Evolutionary conservation across 495 filamentous ascomycete genomes (phyloP).

Genomic region (Hamigera avellanea): DNA sequence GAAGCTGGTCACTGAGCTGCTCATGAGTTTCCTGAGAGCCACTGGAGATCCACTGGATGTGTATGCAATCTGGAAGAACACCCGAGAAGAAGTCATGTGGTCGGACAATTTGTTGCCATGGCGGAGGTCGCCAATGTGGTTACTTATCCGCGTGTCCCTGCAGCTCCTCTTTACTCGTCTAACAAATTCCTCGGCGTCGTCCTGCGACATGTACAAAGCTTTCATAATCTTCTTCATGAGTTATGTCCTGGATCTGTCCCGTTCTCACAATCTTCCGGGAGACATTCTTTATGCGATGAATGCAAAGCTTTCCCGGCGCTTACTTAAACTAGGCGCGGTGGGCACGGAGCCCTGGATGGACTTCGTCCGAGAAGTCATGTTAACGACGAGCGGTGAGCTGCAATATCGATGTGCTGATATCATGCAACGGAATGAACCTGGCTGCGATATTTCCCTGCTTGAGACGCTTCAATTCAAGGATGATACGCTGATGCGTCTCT

Average conservation of each 20-base stretch:
- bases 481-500: too few relatives aligned
- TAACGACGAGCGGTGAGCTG: too few relatives aligned
- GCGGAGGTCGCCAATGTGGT: slow-evolving; percentile 47
- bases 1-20: slow-evolving; percentile 41
- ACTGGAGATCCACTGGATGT: slow-evolving; percentile 20
- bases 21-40: slow-evolving; percentile 35
- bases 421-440: too few relatives aligned
- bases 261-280: slow-evolving; percentile 4
- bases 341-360: too few relatives aligned
- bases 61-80: slow-evolving; percentile 40
- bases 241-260: slow-evolving; percentile 21
- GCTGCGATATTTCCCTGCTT: too few relatives aligned
- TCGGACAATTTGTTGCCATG: slow-evolving; percentile 29
- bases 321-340: too few relatives aligned
- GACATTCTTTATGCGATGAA: slow-evolving; percentile 33
- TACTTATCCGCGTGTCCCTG: slow-evolving; percentile 44
- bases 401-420: too few relatives aligned
- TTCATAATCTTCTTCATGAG: slow-evolving; percentile 43
- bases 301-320: slow-evolving; percentile 36
- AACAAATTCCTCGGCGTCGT: too few relatives aligned
- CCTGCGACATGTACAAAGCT: slow-evolving; percentile 35
- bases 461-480: too few relatives aligned
- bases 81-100: slow-evolving; percentile 50
- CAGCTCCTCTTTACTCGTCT: slow-evolving; percentile 19
- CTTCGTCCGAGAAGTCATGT: too few relatives aligned